Base-by-base conservation (phyloP, 495 filamentous ascomycete genomes). In the Aspergillus egyptiacus region DNA sequence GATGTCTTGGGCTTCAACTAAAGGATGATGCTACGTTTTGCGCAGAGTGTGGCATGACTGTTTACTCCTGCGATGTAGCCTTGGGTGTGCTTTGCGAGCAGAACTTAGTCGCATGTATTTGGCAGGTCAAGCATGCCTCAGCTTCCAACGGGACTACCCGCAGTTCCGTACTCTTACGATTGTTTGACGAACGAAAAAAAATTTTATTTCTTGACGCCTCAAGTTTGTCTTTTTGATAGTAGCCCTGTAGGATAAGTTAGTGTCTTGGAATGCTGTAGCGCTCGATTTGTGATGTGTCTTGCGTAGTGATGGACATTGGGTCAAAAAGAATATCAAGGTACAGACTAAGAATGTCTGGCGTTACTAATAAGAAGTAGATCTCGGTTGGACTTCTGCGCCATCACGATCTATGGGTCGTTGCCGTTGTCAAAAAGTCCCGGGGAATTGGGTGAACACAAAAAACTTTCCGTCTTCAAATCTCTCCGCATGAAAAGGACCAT, bases 151-250 rank as follows among this genome's bases (percentile, higher is more conserved):
- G 59, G 61, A 50, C 61, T 60, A 56, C 61, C 63, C 57, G 46
- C 61, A 67, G 62, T 67, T 64, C 59, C 58, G 63, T 62, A 60
- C 61, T 67, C 57, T 73, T 56, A 73, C 66, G 68, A 71, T 70
- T 67, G 65, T 67, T 64, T 70, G 64, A 73, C 61, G 68, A 73
- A 70, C 58, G 57, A 70, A 65, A 62, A 64, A 67, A 67, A 48
- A 34, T 24, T 33, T n/a, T n/a, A n/a, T n/a, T 48, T 52, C 46
- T 40, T 53, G 40, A 47, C 30, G 34, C 48, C 31, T 23, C 35
- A n/a, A 46, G 20, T 20, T 10, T 20, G 14, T 31, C 5, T 10
- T 11, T 23, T 23, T n/a, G n/a, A 18, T 24, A 2, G 9, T 39
- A 13, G 36, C 36, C 14, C 33, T 43, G 27, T 43, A 43, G 40